phyloP scores from a whole-genome alignment of 2,329 filamentous ascomycete genomes.

The Aspergillus fijiensis region DNA sequence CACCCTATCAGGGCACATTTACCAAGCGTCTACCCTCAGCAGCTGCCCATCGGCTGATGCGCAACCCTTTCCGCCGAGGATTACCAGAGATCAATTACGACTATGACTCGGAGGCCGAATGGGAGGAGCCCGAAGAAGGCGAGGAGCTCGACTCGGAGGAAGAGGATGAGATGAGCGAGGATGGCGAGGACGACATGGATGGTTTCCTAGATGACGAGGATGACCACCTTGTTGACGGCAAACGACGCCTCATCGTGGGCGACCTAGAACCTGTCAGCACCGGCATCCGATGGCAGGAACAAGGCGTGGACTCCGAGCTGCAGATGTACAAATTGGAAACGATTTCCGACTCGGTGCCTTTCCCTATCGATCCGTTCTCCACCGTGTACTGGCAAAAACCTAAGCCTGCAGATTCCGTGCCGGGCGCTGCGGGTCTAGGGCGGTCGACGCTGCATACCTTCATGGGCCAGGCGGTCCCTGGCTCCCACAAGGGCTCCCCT shows the following conservation, averaged over 20 bases:
- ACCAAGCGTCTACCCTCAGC: conserved; percentile 48
- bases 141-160: conserved; percentile 66
- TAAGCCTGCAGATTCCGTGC: conserved; percentile 24
- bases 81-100: conserved; percentile 61
- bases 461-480: conserved; percentile 19
- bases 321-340: conserved; percentile 71
- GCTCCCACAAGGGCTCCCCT: conserved; percentile 1
- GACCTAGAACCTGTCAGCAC: conserved; percentile 74
- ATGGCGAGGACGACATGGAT: conserved; percentile 81
- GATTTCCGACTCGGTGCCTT: conserved; percentile 55
- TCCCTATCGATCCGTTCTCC: conserved; percentile 82
- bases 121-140: conserved; percentile 70
- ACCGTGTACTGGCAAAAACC: conserved; percentile 69
- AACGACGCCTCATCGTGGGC: conserved; percentile 59
- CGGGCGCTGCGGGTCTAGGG: conserved; percentile 14
- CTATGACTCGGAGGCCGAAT: conserved; percentile 65
- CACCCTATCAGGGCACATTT: conserved; percentile 63
- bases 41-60: conserved; percentile 48
- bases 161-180: conserved; percentile 61
- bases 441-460: conserved; percentile 24
- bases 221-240: conserved; percentile 57
- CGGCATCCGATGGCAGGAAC: conserved; percentile 78
- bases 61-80: conserved; percentile 54
- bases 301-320: conserved; percentile 50
- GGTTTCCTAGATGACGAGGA: conserved; percentile 88